A percentile compares a stretch with the other conserved stretches of the same genome.
Conservation (phyloP, 2,329 filamentous ascomycete genomes). For the Plectosphaerella sp. region DNA sequence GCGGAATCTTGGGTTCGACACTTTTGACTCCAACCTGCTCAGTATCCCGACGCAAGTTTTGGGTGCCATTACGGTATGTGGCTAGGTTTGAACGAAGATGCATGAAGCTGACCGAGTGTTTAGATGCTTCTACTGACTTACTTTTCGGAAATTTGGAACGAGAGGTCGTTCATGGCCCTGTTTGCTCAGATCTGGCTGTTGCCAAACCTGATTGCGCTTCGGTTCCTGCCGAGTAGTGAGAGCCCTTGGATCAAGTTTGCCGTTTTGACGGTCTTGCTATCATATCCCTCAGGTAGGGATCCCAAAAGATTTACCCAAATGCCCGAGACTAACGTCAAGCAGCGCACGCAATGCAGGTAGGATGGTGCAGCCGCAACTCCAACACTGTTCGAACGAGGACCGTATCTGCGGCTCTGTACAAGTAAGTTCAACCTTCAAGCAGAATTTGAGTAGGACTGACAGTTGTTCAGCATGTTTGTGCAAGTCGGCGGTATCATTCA, state of each 20-base stretch:
- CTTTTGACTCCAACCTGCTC: conserved; percentile 49
- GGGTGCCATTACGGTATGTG: conserved; percentile 3
- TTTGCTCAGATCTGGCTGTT: conserved; percentile 46
- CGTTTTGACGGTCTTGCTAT: conserved; percentile 35
- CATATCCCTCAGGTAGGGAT: conserved; percentile 22
- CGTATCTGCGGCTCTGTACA: conserved; percentile 59
- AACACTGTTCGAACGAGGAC: conserved; percentile 58
- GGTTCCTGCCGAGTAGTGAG: conserved; percentile 25
- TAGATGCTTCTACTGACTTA: conserved; percentile 39
- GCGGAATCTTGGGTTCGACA: conserved; percentile 42
- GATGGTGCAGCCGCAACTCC: conserved; percentile 56
- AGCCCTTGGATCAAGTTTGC: conserved; percentile 42
- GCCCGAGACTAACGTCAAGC: background rate
- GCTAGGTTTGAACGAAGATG: background rate
- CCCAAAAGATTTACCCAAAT: background rate
- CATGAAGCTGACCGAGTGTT: background rate
- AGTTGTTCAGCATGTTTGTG: conserved; percentile 53
- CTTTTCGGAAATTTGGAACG: conserved; percentile 36
- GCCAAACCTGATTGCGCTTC: conserved; percentile 43
- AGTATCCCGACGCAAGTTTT: conserved; percentile 35
- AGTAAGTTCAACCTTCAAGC: conserved; percentile 25
- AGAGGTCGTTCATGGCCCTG: conserved; percentile 35
- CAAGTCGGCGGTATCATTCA: conserved; percentile 37
- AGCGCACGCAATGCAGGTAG: conserved; percentile 50
- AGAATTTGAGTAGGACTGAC: background rate